A percentile compares a stretch with the other conserved stretches of the same genome.
Conservation (phyloP, 495 filamentous ascomycete species). For the Hypoxylon lienhwacheense region DNA sequence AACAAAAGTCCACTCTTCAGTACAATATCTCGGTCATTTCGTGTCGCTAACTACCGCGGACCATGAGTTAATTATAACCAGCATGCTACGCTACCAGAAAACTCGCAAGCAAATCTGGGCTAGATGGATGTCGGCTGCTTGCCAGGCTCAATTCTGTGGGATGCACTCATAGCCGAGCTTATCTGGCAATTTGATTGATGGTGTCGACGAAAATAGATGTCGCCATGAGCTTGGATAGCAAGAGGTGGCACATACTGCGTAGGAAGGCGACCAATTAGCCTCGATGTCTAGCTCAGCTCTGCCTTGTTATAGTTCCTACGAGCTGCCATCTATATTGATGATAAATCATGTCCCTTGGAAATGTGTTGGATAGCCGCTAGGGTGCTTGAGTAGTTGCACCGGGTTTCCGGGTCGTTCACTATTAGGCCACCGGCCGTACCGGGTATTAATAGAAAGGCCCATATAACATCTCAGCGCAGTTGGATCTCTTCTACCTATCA, state of each 20-base stretch:
- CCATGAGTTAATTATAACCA: slow-evolving; percentile 21
- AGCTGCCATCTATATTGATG: too few relatives aligned
- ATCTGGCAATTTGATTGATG: slow-evolving; percentile 21
- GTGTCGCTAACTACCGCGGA: not conserved
- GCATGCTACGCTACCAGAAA: not conserved
- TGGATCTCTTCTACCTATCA: too few relatives aligned
- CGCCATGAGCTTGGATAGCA: not conserved
- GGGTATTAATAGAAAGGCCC: not conserved
- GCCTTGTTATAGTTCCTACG: not conserved
- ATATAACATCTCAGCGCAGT: not conserved
- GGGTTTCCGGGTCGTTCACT: not conserved
- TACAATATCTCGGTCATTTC: slow-evolving; percentile 30
- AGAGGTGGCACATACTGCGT: not conserved
- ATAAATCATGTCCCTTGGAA: too few relatives aligned
- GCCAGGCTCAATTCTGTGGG: slow-evolving; percentile 30
- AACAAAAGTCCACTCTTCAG: slow-evolving; percentile 31
- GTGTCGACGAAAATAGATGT: slow-evolving; percentile 15
- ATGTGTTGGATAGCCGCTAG: not conserved
- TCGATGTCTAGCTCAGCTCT: slow-evolving; percentile 15
- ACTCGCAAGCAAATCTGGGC: slow-evolving; percentile 7
- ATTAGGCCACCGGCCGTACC: not conserved
- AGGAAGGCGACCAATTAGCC: slow-evolving; percentile 27
- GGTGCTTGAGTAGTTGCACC: not conserved
- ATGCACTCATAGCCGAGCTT: slow-evolving; percentile 17
- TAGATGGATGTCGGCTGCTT: slow-evolving; percentile 24